Evolutionary conservation across 306 rosid genomes (phyloP).

Genomic region (Gynostemma pentaphyllum): DNA sequence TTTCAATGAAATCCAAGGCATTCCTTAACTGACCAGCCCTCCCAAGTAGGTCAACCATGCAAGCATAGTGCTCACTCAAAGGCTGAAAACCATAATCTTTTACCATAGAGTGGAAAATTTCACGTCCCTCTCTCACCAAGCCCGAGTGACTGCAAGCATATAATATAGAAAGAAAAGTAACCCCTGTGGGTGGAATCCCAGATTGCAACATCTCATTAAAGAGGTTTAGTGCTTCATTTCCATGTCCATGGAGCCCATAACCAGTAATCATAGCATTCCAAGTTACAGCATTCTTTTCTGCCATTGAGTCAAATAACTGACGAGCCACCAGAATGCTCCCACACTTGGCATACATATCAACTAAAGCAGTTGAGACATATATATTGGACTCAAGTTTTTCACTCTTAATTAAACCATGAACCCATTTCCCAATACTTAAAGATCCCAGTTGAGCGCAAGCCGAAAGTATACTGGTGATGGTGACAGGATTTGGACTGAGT

Average conservation of each 20-base stretch:
- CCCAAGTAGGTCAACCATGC: slow-evolving; percentile 96
- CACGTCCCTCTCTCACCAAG: slow-evolving; percentile 67
- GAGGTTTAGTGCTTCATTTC: slow-evolving; percentile 67
- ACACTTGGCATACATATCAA: slow-evolving; percentile 95
- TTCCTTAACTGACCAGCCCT: slow-evolving; percentile 66
- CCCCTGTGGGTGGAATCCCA: slow-evolving; percentile 44
- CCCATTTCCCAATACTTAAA: slow-evolving; percentile 74
- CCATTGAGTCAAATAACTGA: slow-evolving; percentile 54
- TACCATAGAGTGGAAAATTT: slow-evolving; percentile 63
- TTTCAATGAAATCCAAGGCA: slow-evolving; percentile 65
- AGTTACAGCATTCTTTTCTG: slow-evolving; percentile 66
- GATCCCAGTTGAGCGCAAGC: slow-evolving; percentile 97
- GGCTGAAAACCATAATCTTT: slow-evolving; percentile 53
- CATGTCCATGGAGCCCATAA: slow-evolving; percentile 91
- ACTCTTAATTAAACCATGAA: slow-evolving; percentile 60
- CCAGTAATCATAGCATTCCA: slow-evolving; percentile 96
- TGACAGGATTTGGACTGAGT: slow-evolving; percentile 58
- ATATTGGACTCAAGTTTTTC: slow-evolving; percentile 58
- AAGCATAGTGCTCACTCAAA: slow-evolving; percentile 75
- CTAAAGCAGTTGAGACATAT: slow-evolving; percentile 67
- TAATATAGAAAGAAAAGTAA: slow-evolving; percentile 72
- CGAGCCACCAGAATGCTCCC: slow-evolving; percentile 68
- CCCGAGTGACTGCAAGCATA: slow-evolving; percentile 98
- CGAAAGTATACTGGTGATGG: slow-evolving; percentile 73
- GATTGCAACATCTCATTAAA: slow-evolving; percentile 54